Evolutionary conservation across 345 rosid genomes (phyloP), one percentile per base, ranked within the genome.

Genomic region (Hypericum androsaemum): DNA sequence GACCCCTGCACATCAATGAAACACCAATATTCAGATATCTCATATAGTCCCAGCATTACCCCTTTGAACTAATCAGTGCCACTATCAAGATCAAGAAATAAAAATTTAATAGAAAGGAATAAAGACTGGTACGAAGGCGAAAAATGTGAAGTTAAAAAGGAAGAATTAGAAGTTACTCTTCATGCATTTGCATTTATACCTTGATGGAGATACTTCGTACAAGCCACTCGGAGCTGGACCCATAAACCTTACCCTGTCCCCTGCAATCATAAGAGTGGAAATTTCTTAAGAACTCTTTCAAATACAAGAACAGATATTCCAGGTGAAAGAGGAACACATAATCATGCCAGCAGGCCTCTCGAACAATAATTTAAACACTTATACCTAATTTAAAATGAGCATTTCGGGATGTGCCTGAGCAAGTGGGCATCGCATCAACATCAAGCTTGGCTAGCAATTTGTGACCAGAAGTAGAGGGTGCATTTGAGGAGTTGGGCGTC

Each of bases 191-290:
- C 32, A 22, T 22, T 22, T 22, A 22, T 70, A 89, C 97, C 97
- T 83, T 50, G 77, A 53, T 47, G 77, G 56, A 50, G 88, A 71
- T 53, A 74, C 38, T 42, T 80, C 32, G 70, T 74, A 75, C 44
- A 74, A 54, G 65, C 73, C 74, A 61, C 80, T 62, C 53, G 77
- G 68, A 65, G 77, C 56, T 13, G 74, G 58, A 38, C 69, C 74
- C 15, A 59, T 38, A 70, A 70, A 89, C 63, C 71, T 74, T 61
- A 89, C 90, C 71, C 79, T 73, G 69, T 89, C 95, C 57, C 90
- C 97, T 89, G 71, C 67, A 70, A 56, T 50, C 61, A 45, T 57
- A 58, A 15, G 37, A 12, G 53, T 39, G 12, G 10, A 13, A 50
- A 47, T 54, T 42, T 14, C 53, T 44, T 61, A 43, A 42, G 11